phyloP scores from a whole-genome alignment of 306 rosid species.

The Sicyos baderoa region DNA sequence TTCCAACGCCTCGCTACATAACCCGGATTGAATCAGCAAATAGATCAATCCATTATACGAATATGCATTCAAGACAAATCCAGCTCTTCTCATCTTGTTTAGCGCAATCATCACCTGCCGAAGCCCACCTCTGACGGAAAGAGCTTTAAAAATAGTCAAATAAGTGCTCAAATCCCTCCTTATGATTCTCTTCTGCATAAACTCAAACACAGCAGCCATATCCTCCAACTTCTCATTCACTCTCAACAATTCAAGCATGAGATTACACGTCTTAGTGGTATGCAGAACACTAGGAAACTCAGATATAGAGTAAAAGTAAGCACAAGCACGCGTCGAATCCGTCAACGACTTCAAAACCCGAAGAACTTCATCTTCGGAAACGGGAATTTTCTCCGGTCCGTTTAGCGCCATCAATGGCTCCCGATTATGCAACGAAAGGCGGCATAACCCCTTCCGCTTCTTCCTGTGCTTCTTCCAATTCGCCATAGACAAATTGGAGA shows the following conservation, averaged over 20 bases:
- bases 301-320: constrained; percentile 58
- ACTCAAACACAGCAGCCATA: constrained; percentile 62
- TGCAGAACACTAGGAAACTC: constrained; percentile 53
- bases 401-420: constrained; percentile 31
- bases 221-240: constrained; percentile 47
- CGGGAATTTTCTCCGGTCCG: constrained; percentile 28
- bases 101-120: constrained; percentile 53
- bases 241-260: constrained; percentile 72
- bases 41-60: constrained; percentile 85
- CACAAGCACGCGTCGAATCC: constrained; percentile 46
- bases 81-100: constrained; percentile 51
- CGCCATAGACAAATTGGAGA: constrained; percentile 31
- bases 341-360: constrained; percentile 50
- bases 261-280: constrained; percentile 72
- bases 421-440: constrained; percentile 30
- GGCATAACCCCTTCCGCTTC: constrained; percentile 31
- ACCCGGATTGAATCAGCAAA: constrained; percentile 61
- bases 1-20: constrained; percentile 58
- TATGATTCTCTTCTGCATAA: constrained; percentile 73
- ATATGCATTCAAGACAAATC: constrained; percentile 74
- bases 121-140: constrained; percentile 69
- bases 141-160: constrained; percentile 54
- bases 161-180: constrained; percentile 56
- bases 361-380: constrained; percentile 58
- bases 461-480: constrained; percentile 40